A percentile compares a stretch with the other conserved stretches of the same genome.
Evolutionary conservation across 1,284 basidiomycete genomes (phyloP).

Genomic region (Athelia sp.): DNA sequence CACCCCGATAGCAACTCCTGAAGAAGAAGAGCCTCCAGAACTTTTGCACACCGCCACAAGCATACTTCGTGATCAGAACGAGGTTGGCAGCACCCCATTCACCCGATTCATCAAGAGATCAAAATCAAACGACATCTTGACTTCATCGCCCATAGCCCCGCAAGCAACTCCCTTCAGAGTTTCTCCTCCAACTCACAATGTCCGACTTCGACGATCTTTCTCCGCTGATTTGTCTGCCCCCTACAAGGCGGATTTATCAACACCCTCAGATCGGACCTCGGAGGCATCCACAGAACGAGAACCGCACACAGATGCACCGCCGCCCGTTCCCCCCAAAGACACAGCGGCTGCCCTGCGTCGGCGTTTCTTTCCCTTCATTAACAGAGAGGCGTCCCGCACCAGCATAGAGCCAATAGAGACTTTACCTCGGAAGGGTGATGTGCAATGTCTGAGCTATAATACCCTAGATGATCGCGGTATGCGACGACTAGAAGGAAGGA

Average conservation of each 20-base stretch:
- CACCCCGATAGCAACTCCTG: slow-evolving; percentile 15
- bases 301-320: slow-evolving; percentile 11
- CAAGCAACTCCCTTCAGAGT: too few relatives aligned
- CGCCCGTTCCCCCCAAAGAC: slow-evolving; percentile 27
- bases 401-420: slow-evolving; percentile 18
- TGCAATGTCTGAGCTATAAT: slow-evolving; percentile 65
- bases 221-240: not conserved
- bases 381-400: not conserved
- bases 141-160: slow-evolving; percentile 6
- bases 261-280: slow-evolving; percentile 14
- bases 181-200: too few relatives aligned
- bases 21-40: slow-evolving; percentile 7
- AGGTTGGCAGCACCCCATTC: slow-evolving; percentile 15
- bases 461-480: slow-evolving; percentile 75
- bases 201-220: slow-evolving; percentile 1
- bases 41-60: not conserved
- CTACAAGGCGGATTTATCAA: slow-evolving; percentile 4
- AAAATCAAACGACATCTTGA: slow-evolving; percentile 13
- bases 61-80: not conserved
- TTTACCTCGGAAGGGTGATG: slow-evolving; percentile 48
- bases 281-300: slow-evolving; percentile 12
- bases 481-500: slow-evolving; percentile 70
- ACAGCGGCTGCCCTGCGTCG: slow-evolving; percentile 33
- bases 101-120: slow-evolving; percentile 19
- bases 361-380: slow-evolving; percentile 47